Evolutionary conservation across 768 basidiomycete genomes (phyloP).

Genomic region (Lanmaoa pseudosensibilis): DNA sequence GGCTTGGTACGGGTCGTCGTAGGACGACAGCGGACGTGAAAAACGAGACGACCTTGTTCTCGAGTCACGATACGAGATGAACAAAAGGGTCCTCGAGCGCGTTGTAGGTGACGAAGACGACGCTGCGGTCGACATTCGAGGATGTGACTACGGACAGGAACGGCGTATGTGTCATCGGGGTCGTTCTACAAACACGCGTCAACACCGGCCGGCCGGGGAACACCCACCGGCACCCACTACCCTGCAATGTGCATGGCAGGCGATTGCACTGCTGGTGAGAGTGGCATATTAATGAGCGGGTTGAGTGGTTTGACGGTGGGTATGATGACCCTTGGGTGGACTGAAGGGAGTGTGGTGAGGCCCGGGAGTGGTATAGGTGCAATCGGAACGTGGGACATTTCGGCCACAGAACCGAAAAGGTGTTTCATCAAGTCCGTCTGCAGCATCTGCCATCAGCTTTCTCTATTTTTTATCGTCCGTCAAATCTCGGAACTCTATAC

Average conservation of each 20-base stretch:
- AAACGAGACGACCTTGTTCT: constrained; percentile 44
- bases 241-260: too few relatives aligned
- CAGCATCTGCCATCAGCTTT: constrained; percentile 12
- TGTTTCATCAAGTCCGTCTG: constrained; percentile 2
- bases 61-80: constrained; percentile 91
- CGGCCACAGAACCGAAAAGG: not conserved
- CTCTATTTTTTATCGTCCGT: constrained; percentile 16
- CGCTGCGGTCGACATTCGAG: constrained; percentile 32
- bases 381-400: constrained; percentile 4
- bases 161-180: constrained; percentile 20
- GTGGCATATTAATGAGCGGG: not conserved
- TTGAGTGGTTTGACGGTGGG: not conserved
- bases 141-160: constrained; percentile 16
- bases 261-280: not conserved
- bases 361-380: not conserved
- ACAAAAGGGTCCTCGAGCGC: constrained; percentile 87
- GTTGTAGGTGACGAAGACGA: constrained; percentile 50
- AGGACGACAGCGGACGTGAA: constrained; percentile 40
- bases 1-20: constrained; percentile 47
- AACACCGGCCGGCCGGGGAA: constrained; percentile 17
- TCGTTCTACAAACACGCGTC: constrained; percentile 21
- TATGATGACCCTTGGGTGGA: not conserved
- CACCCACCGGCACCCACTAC: not conserved
- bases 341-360: not conserved
- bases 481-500: constrained; percentile 24